Evolutionary conservation across 2,329 filamentous ascomycete genomes (phyloP), one percentile per base, ranked within the genome.

Genomic region (Diaporthe batatas): DNA sequence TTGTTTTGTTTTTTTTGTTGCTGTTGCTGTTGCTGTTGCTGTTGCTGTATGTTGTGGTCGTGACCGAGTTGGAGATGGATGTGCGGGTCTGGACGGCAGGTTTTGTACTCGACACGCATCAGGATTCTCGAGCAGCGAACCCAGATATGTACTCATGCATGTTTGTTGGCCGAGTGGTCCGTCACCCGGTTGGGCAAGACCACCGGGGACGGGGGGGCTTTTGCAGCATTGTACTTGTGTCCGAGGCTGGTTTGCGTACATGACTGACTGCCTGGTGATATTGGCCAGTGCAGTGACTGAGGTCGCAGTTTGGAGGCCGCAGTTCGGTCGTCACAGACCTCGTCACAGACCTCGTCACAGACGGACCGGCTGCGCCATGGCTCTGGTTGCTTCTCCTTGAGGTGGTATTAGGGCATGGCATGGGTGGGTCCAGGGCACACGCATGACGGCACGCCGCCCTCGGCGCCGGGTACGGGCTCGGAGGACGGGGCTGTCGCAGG

Each of bases 401-500:
- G 25, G 58, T 64, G 58, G 58, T 64, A 64, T 64, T 49, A 64
- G 39, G 59, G 59, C 59, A 32, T 14, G 58, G 49, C 59, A 64
- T 23, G 29, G 29, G 29, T 29, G 59, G 59, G 59, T 64, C 57
- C 23, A 59, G 36, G 12, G 36, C 36, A 18, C 34, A 18, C 34
- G 59, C 59, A 64, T 64, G 23, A n/a, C 10, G 34, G 59, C 8
- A 64, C 11, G 59, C 59, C 59, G 59, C 25, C 25, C n/a, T 64
- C 59, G 59, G 59, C 59, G 42, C 59, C 59, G 36, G 59, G 59
- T 18, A 29, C 42, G 59, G 59, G 42, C 11, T 42, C 59, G 59
- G 59, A 64, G 59, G 12, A 64, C 59, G 59, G 59, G 42, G 59
- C 25, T 64, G 59, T 64, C 59, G 49, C 59, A 64, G 59, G n/a